phyloP scores from a whole-genome alignment of 2,329 filamentous ascomycete genomes.

The Chrysoporthe puriensis region DNA sequence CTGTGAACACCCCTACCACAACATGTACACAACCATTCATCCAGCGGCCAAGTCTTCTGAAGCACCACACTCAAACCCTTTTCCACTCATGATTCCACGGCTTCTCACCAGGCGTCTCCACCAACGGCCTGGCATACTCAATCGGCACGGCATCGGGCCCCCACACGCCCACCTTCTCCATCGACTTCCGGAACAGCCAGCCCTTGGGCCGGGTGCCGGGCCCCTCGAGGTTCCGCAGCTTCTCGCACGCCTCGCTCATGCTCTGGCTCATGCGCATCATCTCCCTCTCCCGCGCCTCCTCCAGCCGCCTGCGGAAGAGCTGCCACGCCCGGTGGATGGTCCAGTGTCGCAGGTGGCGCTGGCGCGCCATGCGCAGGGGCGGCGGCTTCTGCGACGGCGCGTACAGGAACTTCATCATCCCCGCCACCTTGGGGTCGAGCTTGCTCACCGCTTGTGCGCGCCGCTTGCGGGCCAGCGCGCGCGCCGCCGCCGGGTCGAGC shows the following conservation, averaged over 20 bases:
- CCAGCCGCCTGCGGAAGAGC: conserved; percentile 73
- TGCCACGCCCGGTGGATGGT: conserved; percentile 97
- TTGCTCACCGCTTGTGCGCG: conserved; percentile 21
- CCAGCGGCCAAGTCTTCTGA: background rate
- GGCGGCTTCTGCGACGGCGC: conserved; percentile 45
- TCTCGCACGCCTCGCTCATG: conserved; percentile 87
- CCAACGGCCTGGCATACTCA: conserved; percentile 86
- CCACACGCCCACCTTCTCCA: conserved; percentile 89
- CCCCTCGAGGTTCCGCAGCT: conserved; percentile 66
- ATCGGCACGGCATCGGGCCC: conserved; percentile 76
- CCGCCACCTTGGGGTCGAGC: conserved; percentile 40
- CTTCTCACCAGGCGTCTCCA: conserved; percentile 75
- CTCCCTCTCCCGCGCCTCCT: conserved; percentile 66
- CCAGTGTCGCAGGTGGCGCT: conserved; percentile 91
- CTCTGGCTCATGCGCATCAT: conserved; percentile 78
- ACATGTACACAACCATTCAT: background rate
- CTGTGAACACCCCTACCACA: background rate
- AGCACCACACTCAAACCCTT: conserved; percentile 45
- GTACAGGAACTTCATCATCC: conserved; percentile 39
- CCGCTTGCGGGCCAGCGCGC: conserved; percentile 26
- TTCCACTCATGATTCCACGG: conserved; percentile 97
- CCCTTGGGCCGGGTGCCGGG: conserved; percentile 64
- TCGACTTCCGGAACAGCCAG: conserved; percentile 81
- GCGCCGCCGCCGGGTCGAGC: conserved; percentile 19
- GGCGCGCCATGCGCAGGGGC: conserved; percentile 86